Base-by-base conservation (phyloP, 2,329 filamentous ascomycete species). In the Aspergillus caelatus region DNA sequence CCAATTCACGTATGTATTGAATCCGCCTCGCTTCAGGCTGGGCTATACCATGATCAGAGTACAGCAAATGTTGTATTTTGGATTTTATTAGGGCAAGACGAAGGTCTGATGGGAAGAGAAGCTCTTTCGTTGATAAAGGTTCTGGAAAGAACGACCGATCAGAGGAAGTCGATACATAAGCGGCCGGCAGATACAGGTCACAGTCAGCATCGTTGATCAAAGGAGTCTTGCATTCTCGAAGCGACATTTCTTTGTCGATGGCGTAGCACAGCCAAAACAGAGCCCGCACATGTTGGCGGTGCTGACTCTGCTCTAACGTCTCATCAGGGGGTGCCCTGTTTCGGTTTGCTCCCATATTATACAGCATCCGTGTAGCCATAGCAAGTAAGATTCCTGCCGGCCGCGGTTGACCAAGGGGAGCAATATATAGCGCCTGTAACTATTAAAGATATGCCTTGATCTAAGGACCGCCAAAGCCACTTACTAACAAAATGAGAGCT, bases 231-330 rank as follows among this genome's bases (percentile, higher is more conserved):
- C 57, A 54, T 43, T 67, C 65, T 11, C 70, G 67, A n/a, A 69
- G 66, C 6, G 68, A 65, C 39, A 72, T 62, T 56, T 71, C 69
- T 41, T 68, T 71, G 39, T 72, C 71, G 14, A 68, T 58, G 11
- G 60, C 61, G 45, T 71, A 73, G 30, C 65, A 71, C 2, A 69
- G 56, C 71, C 71, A 73, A 61, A 73, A 73, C 9, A 72, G 34
- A 26, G 65, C 68, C 6, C 71, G 67, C 12, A 71, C 53, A 53
- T 73, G 71, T 41, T 62, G 61, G 7, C 60, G 28, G 30, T 28
- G 52, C 12, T 28, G 30, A 23, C 30, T 21, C n/a, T 54, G 30
- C 16, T 54, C 30, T 21, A 23, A 10, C 3, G 52, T 36, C 52
- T 54, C 52, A 36, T 54, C 48, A 16, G 16, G 30, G 52, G 21